Evolutionary conservation across 176 grass and related monocot genomes (phyloP).

Genomic region (Hyparrhenia diplandra): DNA sequence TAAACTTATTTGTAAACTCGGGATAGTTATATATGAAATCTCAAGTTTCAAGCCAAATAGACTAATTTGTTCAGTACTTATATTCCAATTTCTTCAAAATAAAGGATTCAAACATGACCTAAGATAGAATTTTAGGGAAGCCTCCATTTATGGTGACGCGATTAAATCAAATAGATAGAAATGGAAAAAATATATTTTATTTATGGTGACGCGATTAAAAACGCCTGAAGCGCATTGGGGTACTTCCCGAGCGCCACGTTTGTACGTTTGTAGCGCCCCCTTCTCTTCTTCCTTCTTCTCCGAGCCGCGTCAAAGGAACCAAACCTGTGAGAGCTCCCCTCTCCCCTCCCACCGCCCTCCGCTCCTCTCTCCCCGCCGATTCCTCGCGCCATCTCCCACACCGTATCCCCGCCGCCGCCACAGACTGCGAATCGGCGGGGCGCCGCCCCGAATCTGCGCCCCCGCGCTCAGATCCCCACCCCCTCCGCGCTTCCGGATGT

Average conservation of each 20-base stretch:
- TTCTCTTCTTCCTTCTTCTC: background rate
- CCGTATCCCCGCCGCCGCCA: background rate
- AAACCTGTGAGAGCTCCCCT: conserved; percentile 9
- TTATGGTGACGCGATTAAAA: background rate
- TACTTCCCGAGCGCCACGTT: conserved; percentile 31
- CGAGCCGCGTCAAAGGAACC: conserved; percentile 46
- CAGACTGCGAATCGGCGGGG: conserved; percentile 1
- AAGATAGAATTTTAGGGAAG: too few relatives aligned
- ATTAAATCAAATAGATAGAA: too few relatives aligned
- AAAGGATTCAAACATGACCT: too few relatives aligned
- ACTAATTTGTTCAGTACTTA: too few relatives aligned
- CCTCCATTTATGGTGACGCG: too few relatives aligned
- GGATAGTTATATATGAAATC: too few relatives aligned
- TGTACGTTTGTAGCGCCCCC: background rate
- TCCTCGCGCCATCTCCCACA: conserved; percentile 3
- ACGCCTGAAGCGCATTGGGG: background rate
- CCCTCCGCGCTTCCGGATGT: conserved; percentile 48
- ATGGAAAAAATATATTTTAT: too few relatives aligned
- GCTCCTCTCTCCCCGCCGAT: background rate
- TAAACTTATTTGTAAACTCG: too few relatives aligned
- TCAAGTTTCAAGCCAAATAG: too few relatives aligned
- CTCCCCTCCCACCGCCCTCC: background rate
- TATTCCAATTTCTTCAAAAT: too few relatives aligned
- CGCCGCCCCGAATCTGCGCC: conserved; percentile 19
- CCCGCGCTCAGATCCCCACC: conserved; percentile 30